Base-by-base conservation (phyloP, 495 filamentous ascomycete genomes). In the Neurospora tetrasperma region DNA sequence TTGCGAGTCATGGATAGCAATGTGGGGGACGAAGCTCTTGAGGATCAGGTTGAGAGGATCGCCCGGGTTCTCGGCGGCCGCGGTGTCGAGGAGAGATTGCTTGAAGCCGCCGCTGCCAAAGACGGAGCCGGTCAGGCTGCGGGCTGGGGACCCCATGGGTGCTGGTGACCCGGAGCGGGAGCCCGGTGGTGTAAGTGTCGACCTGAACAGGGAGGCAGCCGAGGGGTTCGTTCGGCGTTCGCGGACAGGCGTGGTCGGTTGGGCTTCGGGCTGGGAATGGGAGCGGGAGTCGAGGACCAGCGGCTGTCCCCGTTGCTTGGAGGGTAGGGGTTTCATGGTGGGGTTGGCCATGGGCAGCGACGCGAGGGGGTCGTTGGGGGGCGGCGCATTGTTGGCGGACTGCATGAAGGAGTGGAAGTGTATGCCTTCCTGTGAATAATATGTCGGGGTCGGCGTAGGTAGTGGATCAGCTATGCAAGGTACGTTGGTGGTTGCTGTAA, bases 21-120 rank as follows among this genome's bases (percentile, higher is more conserved):
- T 88, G 62, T 94, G 90, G 3, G 96, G 96, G 3, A 93, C 92
- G 76, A 97, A 97, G 8, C 93, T 90, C 42, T 90, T 90, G 23
- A 93, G 85, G 41, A 99, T 91, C 3, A 96, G 83, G 72, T 90
- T 89, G 41, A 92, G 85, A 38, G 90, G 88, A 77, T 95, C 92
- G 75, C 76, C 82, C 73, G 82, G 88, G 82, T 74, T 85, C 73
- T 78, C 85, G 73, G 78, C 85, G 73, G 81, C 88, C 77, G 48
- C 84, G 70, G 73, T 87, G 79, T 78, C 87, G 80, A 78, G 86
- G 74, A 80, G 85, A 5, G 83, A 82, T 40, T 79, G 78, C 59
- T 81, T 82, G 62, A 80, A 80, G 11, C 76, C 75, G n/a, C 75
- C 74, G 8, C 78, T 78, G 18, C 83, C 85, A 66, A 87, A 87